phyloP scores from a whole-genome alignment of 1,284 basidiomycete genomes.

The Pulveroboletus sp. region DNA sequence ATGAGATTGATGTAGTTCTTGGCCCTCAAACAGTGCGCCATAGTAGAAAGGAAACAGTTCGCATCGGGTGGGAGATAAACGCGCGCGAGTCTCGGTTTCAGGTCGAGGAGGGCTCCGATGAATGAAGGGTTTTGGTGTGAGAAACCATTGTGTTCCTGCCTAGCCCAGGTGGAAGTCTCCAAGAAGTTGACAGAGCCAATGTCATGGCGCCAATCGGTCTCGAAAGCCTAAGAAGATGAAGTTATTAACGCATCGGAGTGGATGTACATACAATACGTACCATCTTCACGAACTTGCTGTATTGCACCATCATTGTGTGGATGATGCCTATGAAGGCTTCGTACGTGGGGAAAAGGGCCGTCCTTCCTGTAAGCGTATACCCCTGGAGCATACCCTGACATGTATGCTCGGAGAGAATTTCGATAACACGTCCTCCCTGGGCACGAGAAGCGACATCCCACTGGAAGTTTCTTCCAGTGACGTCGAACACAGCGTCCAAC shows the following conservation, averaged over 20 bases:
- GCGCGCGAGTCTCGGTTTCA: constrained; percentile 74
- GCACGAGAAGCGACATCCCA: constrained; percentile 69
- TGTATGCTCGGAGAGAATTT: constrained; percentile 88
- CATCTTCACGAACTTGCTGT: constrained; percentile 85
- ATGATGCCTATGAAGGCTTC: constrained; percentile 84
- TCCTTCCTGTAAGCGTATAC: constrained; percentile 80
- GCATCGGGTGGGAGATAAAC: constrained; percentile 91
- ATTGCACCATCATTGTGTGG: constrained; percentile 82
- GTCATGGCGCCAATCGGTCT: constrained; percentile 75
- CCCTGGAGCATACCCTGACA: constrained; percentile 88
- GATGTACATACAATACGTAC: constrained; percentile 30
- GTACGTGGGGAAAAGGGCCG: constrained; percentile 85
- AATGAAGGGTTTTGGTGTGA: constrained; percentile 88
- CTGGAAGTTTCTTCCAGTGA: constrained; percentile 75
- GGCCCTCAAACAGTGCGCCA: constrained; percentile 79
- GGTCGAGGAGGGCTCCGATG: constrained; percentile 78
- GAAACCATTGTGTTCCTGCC: constrained; percentile 80
- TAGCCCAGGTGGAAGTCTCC: constrained; percentile 84
- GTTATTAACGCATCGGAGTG: not conserved
- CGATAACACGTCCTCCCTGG: constrained; percentile 77
- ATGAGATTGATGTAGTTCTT: constrained; percentile 87
- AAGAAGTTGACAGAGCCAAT: constrained; percentile 82
- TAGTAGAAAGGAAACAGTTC: constrained; percentile 79
- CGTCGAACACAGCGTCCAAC: constrained; percentile 73
- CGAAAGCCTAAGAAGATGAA: constrained; percentile 45